Conservation (phyloP, 2,329 filamentous ascomycete genomes). For the Neonectria hederae region DNA sequence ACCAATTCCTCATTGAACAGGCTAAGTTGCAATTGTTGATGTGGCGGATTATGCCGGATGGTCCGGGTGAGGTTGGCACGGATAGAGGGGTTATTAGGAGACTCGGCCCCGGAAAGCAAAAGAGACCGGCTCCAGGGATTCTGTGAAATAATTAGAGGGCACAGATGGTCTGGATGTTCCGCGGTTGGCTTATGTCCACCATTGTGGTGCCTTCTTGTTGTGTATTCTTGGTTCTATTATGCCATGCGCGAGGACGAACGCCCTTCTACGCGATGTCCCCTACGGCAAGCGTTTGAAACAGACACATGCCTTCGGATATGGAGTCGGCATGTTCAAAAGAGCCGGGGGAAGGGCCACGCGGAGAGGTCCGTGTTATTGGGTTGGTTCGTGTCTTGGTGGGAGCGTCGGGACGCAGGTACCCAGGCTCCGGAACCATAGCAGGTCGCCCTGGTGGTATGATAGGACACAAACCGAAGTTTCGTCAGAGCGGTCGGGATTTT, state of each 20-base stretch:
- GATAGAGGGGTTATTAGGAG: neutral
- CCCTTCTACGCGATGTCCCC: neutral
- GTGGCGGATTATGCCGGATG: constrained; percentile 8
- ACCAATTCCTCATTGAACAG: neutral
- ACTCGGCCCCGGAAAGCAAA: neutral
- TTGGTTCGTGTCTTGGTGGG: neutral
- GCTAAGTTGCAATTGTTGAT: neutral
- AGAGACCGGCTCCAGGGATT: neutral
- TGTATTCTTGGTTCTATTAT: neutral
- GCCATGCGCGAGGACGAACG: neutral
- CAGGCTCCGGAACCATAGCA: neutral
- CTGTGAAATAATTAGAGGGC: neutral
- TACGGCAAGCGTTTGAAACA: neutral
- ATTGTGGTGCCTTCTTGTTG: neutral
- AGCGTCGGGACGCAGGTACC: constrained; percentile 15
- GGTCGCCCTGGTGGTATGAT: constrained; percentile 6
- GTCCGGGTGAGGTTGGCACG: neutral
- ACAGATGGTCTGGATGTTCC: neutral
- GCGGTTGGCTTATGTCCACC: neutral
- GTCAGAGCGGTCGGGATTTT: neutral
- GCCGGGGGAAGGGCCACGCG: neutral
- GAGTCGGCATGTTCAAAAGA: neutral
- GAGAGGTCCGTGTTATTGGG: neutral
- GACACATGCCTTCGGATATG: neutral
- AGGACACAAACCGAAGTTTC: neutral